These are phyloP conservation scores for Combretum micranthum DNA, from an alignment of 345 rosid species.

Conservation along the genomic window DNA sequence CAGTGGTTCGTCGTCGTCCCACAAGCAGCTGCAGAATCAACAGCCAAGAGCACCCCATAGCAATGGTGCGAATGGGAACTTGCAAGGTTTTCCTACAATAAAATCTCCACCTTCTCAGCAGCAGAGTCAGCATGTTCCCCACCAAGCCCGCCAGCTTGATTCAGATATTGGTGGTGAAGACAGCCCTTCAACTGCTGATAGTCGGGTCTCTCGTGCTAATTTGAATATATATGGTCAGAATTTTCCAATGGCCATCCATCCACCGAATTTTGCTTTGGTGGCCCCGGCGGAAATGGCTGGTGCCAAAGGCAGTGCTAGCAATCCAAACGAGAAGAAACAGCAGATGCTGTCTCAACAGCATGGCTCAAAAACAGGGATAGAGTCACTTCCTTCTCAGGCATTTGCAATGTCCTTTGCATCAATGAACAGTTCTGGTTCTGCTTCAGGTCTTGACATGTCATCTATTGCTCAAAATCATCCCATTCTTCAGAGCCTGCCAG, in stretches of 20 bases:
- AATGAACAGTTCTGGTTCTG: slow-evolving; percentile 42
- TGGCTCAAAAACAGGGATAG: slow-evolving; percentile 52
- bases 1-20: slow-evolving; percentile 63
- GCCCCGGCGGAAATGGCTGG: slow-evolving; percentile 45
- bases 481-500: slow-evolving; percentile 65
- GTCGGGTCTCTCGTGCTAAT: slow-evolving; percentile 53
- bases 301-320: slow-evolving; percentile 21
- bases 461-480: slow-evolving; percentile 70
- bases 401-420: slow-evolving; percentile 90
- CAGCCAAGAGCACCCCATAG: slow-evolving; percentile 48
- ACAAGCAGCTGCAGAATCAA: slow-evolving; percentile 75
- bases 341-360: slow-evolving; percentile 35
- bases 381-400: slow-evolving; percentile 54
- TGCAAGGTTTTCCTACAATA: slow-evolving; percentile 61
- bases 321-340: slow-evolving; percentile 61
- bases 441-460: slow-evolving; percentile 62
- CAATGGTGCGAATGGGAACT: slow-evolving; percentile 35
- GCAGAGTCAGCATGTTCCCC: slow-evolving; percentile 52
- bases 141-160: slow-evolving; percentile 51
- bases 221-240: slow-evolving; percentile 56
- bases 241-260: slow-evolving; percentile 51
- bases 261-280: slow-evolving; percentile 64
- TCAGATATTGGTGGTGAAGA: slow-evolving; percentile 68
- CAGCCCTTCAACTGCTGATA: slow-evolving; percentile 76
- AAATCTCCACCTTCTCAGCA: slow-evolving; percentile 53